phyloP scores from a whole-genome alignment of 1,139 yeast species.

The Kodamaea suecica region DNA sequence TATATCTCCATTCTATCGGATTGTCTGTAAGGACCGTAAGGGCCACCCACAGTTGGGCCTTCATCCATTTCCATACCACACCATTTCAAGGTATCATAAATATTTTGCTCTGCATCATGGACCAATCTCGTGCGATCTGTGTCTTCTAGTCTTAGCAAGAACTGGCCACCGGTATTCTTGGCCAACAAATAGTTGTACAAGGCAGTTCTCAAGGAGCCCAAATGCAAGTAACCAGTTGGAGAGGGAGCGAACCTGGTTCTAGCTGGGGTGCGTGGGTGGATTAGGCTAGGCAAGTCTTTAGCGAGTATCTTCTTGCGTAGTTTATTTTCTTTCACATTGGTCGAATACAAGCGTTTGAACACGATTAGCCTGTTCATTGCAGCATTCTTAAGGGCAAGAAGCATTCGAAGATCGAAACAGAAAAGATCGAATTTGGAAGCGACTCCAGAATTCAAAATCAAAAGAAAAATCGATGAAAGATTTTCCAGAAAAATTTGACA shows the following conservation, averaged over 20 bases:
- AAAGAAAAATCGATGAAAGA: no score
- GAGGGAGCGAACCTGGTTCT: conserved; percentile 97
- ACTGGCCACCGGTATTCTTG: conserved; percentile 73
- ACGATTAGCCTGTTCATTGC: background rate
- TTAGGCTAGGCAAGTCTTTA: conserved; percentile 6
- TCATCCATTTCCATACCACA: conserved; percentile 76
- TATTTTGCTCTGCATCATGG: conserved; percentile 76
- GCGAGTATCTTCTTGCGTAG: conserved; percentile 5
- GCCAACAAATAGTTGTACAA: conserved; percentile 85
- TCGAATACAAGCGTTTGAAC: background rate
- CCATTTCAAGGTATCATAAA: conserved; percentile 76
- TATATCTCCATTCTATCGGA: conserved; percentile 74
- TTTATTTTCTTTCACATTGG: background rate
- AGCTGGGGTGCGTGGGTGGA: conserved; percentile 58
- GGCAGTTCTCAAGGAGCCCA: conserved; percentile 93
- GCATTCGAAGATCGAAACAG: no score
- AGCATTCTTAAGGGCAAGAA: background rate
- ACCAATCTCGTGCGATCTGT: conserved; percentile 83
- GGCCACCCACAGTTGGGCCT: conserved; percentile 71
- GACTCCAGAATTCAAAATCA: no score
- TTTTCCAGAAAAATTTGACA: conserved; percentile 1
- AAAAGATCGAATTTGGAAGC: no score
- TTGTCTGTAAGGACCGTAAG: conserved; percentile 76
- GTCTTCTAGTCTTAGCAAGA: conserved; percentile 81
- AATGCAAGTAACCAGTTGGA: conserved; percentile 89